These are phyloP conservation scores for Phlegmacium glaucopus DNA, from an alignment of 768 basidiomycete species.

Conservation along the genomic window DNA sequence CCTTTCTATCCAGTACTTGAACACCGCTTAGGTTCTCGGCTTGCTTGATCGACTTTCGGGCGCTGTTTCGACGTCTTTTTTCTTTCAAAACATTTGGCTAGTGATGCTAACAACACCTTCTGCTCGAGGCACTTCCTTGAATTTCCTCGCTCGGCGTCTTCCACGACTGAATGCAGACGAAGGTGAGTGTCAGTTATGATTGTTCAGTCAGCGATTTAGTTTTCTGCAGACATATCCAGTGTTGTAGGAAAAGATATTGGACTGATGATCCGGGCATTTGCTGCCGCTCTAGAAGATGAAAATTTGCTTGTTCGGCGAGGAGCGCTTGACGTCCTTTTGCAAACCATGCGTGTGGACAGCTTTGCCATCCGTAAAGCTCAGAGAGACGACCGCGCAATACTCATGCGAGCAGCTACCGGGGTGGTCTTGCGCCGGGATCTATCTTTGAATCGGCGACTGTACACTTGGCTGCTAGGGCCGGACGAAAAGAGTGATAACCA, in stretches of 20 bases:
- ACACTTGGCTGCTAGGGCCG: slow-evolving; percentile 88
- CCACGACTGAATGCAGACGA: slow-evolving; percentile 68
- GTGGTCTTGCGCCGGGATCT: slow-evolving; percentile 93
- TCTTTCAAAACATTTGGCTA: slow-evolving; percentile 94
- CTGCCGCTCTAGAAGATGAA: slow-evolving; percentile 89
- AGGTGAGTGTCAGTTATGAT: slow-evolving; percentile 38
- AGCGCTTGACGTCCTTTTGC: slow-evolving; percentile 80
- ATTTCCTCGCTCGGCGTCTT: slow-evolving; percentile 79
- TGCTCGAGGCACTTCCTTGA: slow-evolving; percentile 82
- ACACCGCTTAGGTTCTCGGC: slow-evolving; percentile 56
- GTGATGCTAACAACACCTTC: slow-evolving; percentile 87
- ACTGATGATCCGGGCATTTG: slow-evolving; percentile 90
- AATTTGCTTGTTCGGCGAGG: slow-evolving; percentile 87
- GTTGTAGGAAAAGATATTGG: slow-evolving; percentile 87
- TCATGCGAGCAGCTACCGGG: slow-evolving; percentile 82
- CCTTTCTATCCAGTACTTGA: not conserved
- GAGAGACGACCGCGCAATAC: slow-evolving; percentile 69
- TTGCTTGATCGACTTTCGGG: slow-evolving; percentile 81
- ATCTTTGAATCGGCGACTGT: slow-evolving; percentile 88
- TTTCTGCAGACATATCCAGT: slow-evolving; percentile 51
- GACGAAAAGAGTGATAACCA: slow-evolving; percentile 79
- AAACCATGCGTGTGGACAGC: slow-evolving; percentile 73
- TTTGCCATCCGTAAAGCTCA: slow-evolving; percentile 65
- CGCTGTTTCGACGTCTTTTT: slow-evolving; percentile 83
- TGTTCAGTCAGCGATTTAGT: not conserved